Base-by-base conservation (phyloP, 2,329 filamentous ascomycete species). In the Arthrobotrys sphaeroides region DNA sequence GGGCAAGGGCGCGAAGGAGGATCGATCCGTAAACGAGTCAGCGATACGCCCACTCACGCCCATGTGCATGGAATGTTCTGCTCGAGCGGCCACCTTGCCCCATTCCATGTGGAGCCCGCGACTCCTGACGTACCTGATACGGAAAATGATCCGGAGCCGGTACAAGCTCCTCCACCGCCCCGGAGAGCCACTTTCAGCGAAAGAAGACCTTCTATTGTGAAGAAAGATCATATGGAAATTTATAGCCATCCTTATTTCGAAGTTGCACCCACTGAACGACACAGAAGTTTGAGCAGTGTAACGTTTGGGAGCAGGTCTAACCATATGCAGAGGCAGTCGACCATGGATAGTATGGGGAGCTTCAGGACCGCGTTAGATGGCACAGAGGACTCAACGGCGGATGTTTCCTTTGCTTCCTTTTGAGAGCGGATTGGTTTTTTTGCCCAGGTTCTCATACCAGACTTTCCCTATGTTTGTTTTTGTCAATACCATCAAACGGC, bases 181-280 rank as follows among this genome's bases (percentile, higher is more conserved):
- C 53, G 70, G 5, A 57, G 45, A 12, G 45, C 53, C 16, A 67
- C 62, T 47, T 22, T 49, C 10, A 53, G 42, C 5, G 36, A 16
- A 12, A 74, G 70, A 51, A 43, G 22, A 13, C 61, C 33, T 26
- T 74, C 70, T 13, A 51, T 74, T 31, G 55, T 74, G 5, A 61
- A 47, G 33, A 67, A 68, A 13, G 70, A 74, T 18, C 70, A 74
- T 26, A 55, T 74, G 45, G 62, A 68, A 12, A 74, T 74, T 1
- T 74, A 68, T 43, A 68, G 36, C 12, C 70, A 74, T 38, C 70
- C 70, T 40, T 74, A 74, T n/a, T 74, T 74, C 28, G 70, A 67
- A 26, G 70, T 74, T 36, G 70, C 62, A 18, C 70, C 70, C 0
- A 20, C 4, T 16, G 70, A 74, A 36, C 31, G 62, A 24, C 70